A percentile compares a stretch with the other conserved stretches of the same genome.
phyloP scores from a whole-genome alignment of 805 yeast genomes.

The Candida jianshihensis region DNA sequence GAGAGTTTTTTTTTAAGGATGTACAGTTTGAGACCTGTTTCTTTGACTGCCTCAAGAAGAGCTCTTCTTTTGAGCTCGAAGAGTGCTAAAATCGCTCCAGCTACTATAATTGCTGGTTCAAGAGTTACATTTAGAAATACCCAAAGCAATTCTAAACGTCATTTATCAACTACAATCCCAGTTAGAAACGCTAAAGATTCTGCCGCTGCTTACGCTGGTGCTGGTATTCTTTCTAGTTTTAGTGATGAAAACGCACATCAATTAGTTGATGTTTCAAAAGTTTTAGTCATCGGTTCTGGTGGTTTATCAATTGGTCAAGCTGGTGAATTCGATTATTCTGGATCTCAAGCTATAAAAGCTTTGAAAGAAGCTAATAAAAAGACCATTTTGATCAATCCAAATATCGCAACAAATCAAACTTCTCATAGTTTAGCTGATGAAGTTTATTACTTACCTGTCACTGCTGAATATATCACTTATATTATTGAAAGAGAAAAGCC shows the following conservation, averaged over 20 bases:
- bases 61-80: conserved; percentile 5
- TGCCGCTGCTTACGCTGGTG: conserved; percentile 48
- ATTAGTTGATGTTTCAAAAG: conserved; percentile 79
- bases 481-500: conserved; percentile 95
- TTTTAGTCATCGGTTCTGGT: conserved; percentile 92
- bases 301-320: conserved; percentile 98
- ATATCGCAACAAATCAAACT: conserved; percentile 95
- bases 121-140: conserved; percentile 1
- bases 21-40: conserved; percentile 23
- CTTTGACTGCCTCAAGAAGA: conserved; percentile 20
- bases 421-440: conserved; percentile 94
- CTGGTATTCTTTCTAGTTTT: conserved; percentile 49
- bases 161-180: conserved; percentile 15
- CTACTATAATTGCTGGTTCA: conserved; percentile 9
- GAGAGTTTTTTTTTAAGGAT: no score
- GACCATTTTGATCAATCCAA: conserved; percentile 87
- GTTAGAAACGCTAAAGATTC: conserved; percentile 11
- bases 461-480: conserved; percentile 92
- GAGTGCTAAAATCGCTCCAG: conserved; percentile 3
- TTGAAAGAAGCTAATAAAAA: conserved; percentile 81
- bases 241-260: conserved; percentile 53
- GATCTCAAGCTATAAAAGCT: conserved; percentile 97
- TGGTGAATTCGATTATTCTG: conserved; percentile 95
- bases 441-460: conserved; percentile 91
- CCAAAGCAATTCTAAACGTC: conserved; percentile 5